Conservation (phyloP, 139 green algal genomes). For the Choricystis sp. region DNA sequence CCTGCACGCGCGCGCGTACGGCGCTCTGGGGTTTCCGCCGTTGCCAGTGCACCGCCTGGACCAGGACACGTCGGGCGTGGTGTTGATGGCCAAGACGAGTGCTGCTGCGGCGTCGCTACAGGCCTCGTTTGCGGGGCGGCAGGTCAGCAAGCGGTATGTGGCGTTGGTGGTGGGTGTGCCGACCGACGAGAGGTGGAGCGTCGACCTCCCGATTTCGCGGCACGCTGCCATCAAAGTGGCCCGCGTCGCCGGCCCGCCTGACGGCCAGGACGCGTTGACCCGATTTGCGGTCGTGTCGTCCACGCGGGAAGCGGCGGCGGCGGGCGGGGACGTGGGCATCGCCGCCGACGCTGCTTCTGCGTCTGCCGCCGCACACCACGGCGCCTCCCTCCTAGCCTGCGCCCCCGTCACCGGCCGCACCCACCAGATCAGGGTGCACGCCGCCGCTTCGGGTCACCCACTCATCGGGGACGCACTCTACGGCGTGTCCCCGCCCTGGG, state of each 20-base stretch:
- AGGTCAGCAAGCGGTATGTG: constrained; percentile 52
- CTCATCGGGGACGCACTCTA: constrained; percentile 45
- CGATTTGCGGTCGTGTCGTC: too few relatives aligned
- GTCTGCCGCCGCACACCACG: too few relatives aligned
- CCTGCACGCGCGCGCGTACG: constrained; percentile 62
- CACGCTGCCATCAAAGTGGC: too few relatives aligned
- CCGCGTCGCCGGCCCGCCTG: too few relatives aligned
- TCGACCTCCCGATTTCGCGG: too few relatives aligned
- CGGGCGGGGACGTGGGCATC: too few relatives aligned
- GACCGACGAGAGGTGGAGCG: too few relatives aligned
- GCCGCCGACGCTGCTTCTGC: too few relatives aligned
- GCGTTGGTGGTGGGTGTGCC: constrained; percentile 43
- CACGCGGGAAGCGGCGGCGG: too few relatives aligned
- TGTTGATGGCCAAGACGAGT: constrained; percentile 55
- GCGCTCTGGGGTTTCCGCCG: constrained; percentile 13
- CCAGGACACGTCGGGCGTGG: constrained; percentile 61
- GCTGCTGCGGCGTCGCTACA: constrained; percentile 33
- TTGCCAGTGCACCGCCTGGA: constrained; percentile 51
- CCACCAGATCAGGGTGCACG: constrained; percentile 51
- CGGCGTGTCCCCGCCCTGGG: constrained; percentile 1
- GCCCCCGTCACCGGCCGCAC: constrained; percentile 23
- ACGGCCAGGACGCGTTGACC: too few relatives aligned
- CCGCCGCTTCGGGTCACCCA: constrained; percentile 33
- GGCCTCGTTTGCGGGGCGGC: constrained; percentile 43
- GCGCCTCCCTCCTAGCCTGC: neutral